Conservation (phyloP, 139 green algal species). For the Chlorella sp. region DNA sequence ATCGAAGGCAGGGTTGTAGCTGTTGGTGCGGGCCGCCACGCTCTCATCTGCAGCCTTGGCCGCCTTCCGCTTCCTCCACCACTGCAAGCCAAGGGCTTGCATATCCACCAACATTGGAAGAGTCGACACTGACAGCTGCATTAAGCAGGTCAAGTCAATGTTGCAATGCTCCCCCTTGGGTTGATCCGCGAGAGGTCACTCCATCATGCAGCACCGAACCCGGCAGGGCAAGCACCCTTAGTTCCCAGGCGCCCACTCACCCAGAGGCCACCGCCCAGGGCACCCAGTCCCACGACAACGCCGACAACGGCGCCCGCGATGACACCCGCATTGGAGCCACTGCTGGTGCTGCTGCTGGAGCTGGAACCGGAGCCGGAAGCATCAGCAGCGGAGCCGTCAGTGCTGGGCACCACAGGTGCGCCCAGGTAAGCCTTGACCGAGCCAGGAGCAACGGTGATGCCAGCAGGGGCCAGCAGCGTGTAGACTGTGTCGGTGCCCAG, state of each 20-base stretch:
- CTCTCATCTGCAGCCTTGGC: neutral
- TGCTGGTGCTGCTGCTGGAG: slow-evolving; percentile 13
- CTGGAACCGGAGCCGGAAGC: neutral
- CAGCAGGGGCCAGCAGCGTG: slow-evolving; percentile 22
- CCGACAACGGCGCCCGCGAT: slow-evolving; percentile 30
- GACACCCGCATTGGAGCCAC: slow-evolving; percentile 20
- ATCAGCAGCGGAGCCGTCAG: neutral
- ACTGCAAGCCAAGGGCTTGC: neutral
- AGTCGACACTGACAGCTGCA: too few species aligned
- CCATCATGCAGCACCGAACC: too few species aligned
- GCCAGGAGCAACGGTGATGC: slow-evolving; percentile 17
- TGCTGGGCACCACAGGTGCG: slow-evolving; percentile 1
- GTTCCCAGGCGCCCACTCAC: neutral
- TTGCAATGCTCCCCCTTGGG: too few species aligned
- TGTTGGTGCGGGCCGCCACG: neutral
- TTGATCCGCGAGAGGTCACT: too few species aligned
- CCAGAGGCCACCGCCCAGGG: neutral
- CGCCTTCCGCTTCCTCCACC: too few species aligned
- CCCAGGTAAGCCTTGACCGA: slow-evolving; percentile 27
- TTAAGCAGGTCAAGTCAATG: too few species aligned
- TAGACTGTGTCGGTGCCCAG: slow-evolving; percentile 27
- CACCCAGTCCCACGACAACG: neutral
- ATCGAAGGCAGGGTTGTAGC: slow-evolving; percentile 30
- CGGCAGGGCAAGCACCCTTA: too few species aligned
- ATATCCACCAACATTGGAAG: too few species aligned